phyloP scores from a whole-genome alignment of 2,329 filamentous ascomycete species.

The Ophiostoma angusticollis region DNA sequence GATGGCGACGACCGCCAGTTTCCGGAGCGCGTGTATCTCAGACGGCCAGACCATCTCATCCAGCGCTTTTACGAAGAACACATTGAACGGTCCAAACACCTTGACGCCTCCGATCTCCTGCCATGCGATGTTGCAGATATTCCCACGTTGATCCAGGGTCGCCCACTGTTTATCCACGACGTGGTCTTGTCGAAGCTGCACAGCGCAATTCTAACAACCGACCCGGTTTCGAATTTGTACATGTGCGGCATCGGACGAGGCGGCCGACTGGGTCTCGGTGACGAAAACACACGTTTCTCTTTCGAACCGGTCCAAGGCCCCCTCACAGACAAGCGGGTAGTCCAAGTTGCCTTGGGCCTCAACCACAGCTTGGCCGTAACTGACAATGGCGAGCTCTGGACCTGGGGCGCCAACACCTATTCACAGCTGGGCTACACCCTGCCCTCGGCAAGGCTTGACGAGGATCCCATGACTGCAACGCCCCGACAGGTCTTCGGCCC shows the following conservation, averaged over 20 bases:
- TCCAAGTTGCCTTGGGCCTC: conserved; percentile 72
- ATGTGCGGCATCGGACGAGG: conserved; percentile 86
- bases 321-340: conserved; percentile 59
- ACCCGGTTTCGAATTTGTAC: conserved; percentile 82
- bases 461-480: conserved; percentile 67
- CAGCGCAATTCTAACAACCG: conserved; percentile 74
- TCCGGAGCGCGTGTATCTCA: conserved; percentile 68
- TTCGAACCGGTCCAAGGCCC: conserved; percentile 74
- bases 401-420: conserved; percentile 81
- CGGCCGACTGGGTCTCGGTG: conserved; percentile 76
- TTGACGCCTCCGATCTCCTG: conserved; percentile 8
- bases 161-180: conserved; percentile 64
- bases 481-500: conserved; percentile 86
- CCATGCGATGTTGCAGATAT: conserved; percentile 36
- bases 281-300: conserved; percentile 78
- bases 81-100: conserved; percentile 27
- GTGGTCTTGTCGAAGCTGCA: conserved; percentile 84
- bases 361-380: conserved; percentile 83
- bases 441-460: conserved; percentile 51
- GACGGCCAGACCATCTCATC: conserved; percentile 65
- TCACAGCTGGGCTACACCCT: conserved; percentile 79
- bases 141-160: conserved; percentile 59
- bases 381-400: conserved; percentile 79
- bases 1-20: conserved; percentile 91
- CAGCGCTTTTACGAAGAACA: conserved; percentile 61